Percentiles rank a stretch among this genome's conserved stretches.
Evolutionary conservation across 495 filamentous ascomycete genomes (phyloP).

Genomic region (Geopyxis carbonaria): DNA sequence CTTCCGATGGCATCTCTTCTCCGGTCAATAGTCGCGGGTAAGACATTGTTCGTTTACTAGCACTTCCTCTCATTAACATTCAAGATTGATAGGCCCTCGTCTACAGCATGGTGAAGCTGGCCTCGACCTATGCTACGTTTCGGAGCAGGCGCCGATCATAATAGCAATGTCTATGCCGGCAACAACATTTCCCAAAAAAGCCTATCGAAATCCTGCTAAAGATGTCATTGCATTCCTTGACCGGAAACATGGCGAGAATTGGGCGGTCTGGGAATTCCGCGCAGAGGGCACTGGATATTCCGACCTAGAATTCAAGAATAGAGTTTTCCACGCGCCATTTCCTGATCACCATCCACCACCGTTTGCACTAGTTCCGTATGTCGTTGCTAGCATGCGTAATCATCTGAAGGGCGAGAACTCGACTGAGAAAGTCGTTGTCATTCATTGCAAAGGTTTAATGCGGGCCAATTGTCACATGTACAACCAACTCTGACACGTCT

Average conservation of each 20-base stretch:
- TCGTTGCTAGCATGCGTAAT: slow-evolving; percentile 79
- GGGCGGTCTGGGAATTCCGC: slow-evolving; percentile 95
- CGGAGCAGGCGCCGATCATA: slow-evolving; percentile 46
- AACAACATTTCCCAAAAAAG: slow-evolving; percentile 68
- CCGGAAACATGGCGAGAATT: slow-evolving; percentile 58
- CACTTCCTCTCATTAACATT: too few species aligned
- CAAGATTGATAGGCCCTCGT: slow-evolving; percentile 69
- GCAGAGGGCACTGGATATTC: slow-evolving; percentile 93
- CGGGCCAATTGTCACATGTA: slow-evolving; percentile 3
- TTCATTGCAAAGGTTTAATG: slow-evolving; percentile 59
- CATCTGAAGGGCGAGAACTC: slow-evolving; percentile 12
- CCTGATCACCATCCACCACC: slow-evolving; percentile 96
- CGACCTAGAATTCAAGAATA: slow-evolving; percentile 65
- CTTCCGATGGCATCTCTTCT: slow-evolving; percentile 3
- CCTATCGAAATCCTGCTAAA: slow-evolving; percentile 84
- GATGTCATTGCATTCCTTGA: slow-evolving; percentile 74
- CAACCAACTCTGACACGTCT: too few species aligned
- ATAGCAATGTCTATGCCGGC: slow-evolving; percentile 68
- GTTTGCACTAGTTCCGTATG: slow-evolving; percentile 66
- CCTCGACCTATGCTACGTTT: slow-evolving; percentile 92
- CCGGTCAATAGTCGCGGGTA: neutral
- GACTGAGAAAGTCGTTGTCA: slow-evolving; percentile 50
- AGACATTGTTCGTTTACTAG: too few species aligned
- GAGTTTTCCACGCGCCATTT: slow-evolving; percentile 82
- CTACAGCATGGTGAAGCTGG: slow-evolving; percentile 67